Evolutionary conservation across 2,329 filamentous ascomycete species (phyloP).

Genomic region (Xylariaceae sp.): DNA sequence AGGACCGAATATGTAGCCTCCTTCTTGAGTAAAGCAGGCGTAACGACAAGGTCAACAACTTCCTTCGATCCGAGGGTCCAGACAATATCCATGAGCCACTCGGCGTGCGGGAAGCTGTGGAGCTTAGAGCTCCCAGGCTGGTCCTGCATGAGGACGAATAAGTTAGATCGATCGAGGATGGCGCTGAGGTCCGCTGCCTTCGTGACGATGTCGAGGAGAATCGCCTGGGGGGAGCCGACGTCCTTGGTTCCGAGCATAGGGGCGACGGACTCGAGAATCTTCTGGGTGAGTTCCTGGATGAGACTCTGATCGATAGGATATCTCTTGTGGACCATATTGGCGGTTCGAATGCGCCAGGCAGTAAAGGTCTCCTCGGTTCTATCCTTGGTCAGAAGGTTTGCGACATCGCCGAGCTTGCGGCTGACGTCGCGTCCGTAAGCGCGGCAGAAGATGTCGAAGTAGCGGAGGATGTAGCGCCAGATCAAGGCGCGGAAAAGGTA

Average conservation of each 20-base stretch:
- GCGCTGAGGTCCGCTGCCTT: slow-evolving; percentile 22
- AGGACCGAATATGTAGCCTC: slow-evolving; percentile 24
- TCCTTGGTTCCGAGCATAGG: slow-evolving; percentile 18
- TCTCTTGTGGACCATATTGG: slow-evolving; percentile 18
- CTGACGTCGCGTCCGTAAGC: slow-evolving; percentile 25
- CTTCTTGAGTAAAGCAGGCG: slow-evolving; percentile 28
- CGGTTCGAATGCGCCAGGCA: slow-evolving; percentile 26
- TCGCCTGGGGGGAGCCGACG: slow-evolving; percentile 9
- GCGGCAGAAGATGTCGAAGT: slow-evolving; percentile 23
- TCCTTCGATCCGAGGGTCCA: slow-evolving; percentile 18
- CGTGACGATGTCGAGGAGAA: slow-evolving; percentile 22
- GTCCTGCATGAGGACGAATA: slow-evolving; percentile 26
- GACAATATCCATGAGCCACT: slow-evolving; percentile 24
- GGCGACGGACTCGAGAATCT: slow-evolving; percentile 20
- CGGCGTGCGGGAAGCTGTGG: slow-evolving; percentile 23
- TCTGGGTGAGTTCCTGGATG: slow-evolving; percentile 14
- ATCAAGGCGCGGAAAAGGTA: slow-evolving; percentile 30
- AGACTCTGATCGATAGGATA: slow-evolving; percentile 20
- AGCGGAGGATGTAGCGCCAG: slow-evolving; percentile 28
- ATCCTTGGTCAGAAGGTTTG: slow-evolving; percentile 12
- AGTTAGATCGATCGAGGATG: slow-evolving; percentile 21
- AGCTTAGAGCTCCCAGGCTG: slow-evolving; percentile 23
- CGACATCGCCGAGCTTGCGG: slow-evolving; percentile 15
- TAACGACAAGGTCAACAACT: slow-evolving; percentile 29
- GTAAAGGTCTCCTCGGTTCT: slow-evolving; percentile 17